Base-by-base conservation (phyloP, 129 eudicot species). In the Ambrosia artemisiifolia region DNA sequence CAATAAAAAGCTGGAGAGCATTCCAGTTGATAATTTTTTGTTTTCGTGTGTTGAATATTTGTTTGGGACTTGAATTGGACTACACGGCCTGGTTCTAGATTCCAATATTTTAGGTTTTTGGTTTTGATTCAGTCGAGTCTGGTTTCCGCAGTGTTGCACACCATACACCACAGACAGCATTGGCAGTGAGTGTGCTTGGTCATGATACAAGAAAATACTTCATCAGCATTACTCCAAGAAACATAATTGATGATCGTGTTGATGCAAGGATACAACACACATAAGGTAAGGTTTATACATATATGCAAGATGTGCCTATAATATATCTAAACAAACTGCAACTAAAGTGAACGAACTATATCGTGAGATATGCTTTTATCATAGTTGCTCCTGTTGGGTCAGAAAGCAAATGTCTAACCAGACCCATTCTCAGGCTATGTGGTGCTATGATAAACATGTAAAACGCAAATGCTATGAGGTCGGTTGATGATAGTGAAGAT, bases 381-480 rank as follows among this genome's bases (percentile, higher is more conserved):
- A 94, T 90, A 13, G 77, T 90, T 69, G 82, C 89, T 35, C 99
- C 99, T 4, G 99, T 90, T 10, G 97, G 97, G 80, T 94, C 99
- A 42, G 96, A 90, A 62, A 94, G 71, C 34, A 94, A 86, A 84
- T 94, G 99, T 73, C 88, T 83, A 73, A 94, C 89, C 11, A 94
- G 92, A 63, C 83, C 56, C 91, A 84, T 94, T 75, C 99, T 86
- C 83, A 94, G 48, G 83, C 87, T 86, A 34, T 85, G 91, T 28
- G 99, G 99, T 63, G 99, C 99, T 73, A 94, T 88, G 60, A 86
- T 64, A 66, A 94, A 94, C 99, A 94, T 94, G 78, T 90, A 90
- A 43, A 94, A 84, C 42, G 99, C 96, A 79, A 94, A 94, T 28
- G 84, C 53, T 73, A 90, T 5, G 11, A 94, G 91, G 80, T 94